A percentile compares a stretch with the other conserved stretches of the same genome.
Conservation (phyloP, 345 rosid species). For the Mercurialis annua region DNA sequence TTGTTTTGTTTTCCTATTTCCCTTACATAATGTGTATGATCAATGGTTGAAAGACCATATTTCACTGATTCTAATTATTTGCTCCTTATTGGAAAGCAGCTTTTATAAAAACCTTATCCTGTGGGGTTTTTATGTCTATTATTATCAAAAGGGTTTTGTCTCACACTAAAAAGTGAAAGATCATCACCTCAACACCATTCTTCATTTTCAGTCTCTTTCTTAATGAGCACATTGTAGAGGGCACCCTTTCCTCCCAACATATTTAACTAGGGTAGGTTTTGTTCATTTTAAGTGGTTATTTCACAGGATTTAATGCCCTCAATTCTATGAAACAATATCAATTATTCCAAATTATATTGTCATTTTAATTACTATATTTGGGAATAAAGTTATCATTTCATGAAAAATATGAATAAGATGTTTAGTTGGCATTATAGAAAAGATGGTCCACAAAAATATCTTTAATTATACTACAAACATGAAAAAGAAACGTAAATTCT, state of each 20-base stretch:
- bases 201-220: constrained; percentile 2
- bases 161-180: neutral
- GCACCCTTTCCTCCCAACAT: constrained; percentile 1
- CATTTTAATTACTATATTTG: neutral
- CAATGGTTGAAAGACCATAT: neutral
- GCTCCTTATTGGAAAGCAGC: neutral
- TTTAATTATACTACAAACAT: neutral
- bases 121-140: neutral
- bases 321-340: neutral
- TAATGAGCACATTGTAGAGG: neutral
- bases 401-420: neutral
- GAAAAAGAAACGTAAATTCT: neutral
- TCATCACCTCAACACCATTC: neutral
- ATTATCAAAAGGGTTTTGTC: neutral
- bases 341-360: neutral
- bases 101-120: neutral
- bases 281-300: neutral
- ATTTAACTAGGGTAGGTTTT: neutral
- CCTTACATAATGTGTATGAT: neutral
- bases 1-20: neutral
- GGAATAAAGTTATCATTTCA: neutral
- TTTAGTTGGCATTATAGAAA: neutral
- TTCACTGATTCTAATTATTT: neutral
- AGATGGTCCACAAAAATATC: neutral
- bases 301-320: neutral